Evolutionary conservation across 768 basidiomycete genomes (phyloP), one percentile per base, ranked within the genome.

Genomic region (Tephrocybe sp.): DNA sequence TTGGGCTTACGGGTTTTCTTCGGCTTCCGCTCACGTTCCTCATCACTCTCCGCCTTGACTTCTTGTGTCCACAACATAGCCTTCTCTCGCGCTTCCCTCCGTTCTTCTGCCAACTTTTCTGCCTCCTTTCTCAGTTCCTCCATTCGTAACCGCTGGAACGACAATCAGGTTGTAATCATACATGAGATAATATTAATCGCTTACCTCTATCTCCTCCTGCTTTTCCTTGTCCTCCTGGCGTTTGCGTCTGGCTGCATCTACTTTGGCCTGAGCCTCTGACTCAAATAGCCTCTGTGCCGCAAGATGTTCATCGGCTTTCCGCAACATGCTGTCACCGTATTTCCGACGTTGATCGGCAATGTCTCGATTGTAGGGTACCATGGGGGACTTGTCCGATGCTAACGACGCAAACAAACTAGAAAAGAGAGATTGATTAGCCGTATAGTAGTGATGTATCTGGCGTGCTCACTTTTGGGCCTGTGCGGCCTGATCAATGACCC

Each of bases 301-400:
- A 19, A 92, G 71, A 61, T 96, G 92, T 34, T 89, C 91, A 9
- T 90, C 87, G 2, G 83, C 86, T 44, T 84, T 84, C 47, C 89
- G 78, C 45, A 96, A 64, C 77, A 98, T 85, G 60, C 79, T 86
- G 53, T 91, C 87, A 11, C 94, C 93, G 59, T 98, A 99, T 64
- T 88, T 87, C 31, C 85, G 79, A 36, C 97, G 84, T 57, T 96
- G 89, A 57, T 93, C 88, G 0, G 94, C 92, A 38, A 98, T 79
- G 40, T 96, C 93, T 9, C 79, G 76, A 58, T 77, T 89, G 68
- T 98, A 98, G 0, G 93, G 92, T 15, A 95, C 75, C 40, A 77
- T 69, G 0, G 79, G 64, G 0, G 86, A 77, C 47, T 78, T 76
- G 59, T 94, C 91, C 5, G 79, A 77, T 0, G 92, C 90, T 16